Evolutionary conservation across 352 stramenopile genomes (phyloP), one percentile per base, ranked within the genome.

Genomic region (Blastocystis sp.): DNA sequence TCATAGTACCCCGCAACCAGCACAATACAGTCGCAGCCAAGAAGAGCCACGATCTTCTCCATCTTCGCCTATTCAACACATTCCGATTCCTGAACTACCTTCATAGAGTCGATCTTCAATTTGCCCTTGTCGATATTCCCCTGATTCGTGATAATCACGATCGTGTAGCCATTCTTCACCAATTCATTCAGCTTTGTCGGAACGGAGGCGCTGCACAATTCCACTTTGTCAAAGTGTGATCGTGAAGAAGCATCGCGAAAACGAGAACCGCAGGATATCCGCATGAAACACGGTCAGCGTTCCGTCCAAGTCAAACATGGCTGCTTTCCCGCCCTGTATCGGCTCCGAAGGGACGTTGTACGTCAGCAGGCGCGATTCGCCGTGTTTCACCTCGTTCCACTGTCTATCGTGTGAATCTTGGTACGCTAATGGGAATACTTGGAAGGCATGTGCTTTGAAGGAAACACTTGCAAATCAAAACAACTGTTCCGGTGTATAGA

Each of bases 401-500:
- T 66, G 19, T 64, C 71, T 81, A 81, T n/a, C 21, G 10, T 48
- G 21, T 2, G 10, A 53, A 56, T 17, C 3, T 23, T 9, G 40
- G 1, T 14, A 45, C 10, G 28, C 11, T 1, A 74, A 74, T 34
- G 41, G 7, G 17, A 34, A 43, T 45, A 74, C 64, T 74, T 74
- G 34, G 64, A 9, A 48, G 34, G 45, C 64, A 74, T 74, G 48
- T 56, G 48, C 28, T 34, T 56, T 7, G 14, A 7, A 56, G 48
- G 14, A 56, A 56, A 56, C 48, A 56, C 5, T 56, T 56, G 48
- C 14, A 14, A 17, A 17, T 56, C 48, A 56, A 71, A 96, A 95
- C 5, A 96, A 90, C 65, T 91, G 90, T 80, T 96, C 93, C 1
- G 94, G 93, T 0, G 93, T 95, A 62, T 92, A 89, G 89, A 96